phyloP scores from a whole-genome alignment of 129 eudicot species.

The Chrysanthemum seticuspe region DNA sequence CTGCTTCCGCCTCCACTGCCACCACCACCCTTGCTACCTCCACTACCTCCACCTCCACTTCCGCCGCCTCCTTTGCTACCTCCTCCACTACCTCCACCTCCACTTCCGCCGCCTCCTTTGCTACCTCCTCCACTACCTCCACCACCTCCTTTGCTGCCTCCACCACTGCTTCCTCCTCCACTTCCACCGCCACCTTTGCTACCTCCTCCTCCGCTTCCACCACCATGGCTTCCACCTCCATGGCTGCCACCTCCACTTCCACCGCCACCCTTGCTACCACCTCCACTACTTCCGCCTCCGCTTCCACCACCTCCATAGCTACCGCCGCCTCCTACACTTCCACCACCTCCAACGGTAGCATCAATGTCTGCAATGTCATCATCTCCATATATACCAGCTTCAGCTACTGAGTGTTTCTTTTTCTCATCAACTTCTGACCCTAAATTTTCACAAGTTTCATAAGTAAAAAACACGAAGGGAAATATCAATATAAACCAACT shows the following conservation, averaged over 20 bases:
- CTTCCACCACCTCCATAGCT: neutral
- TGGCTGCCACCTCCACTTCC: neutral
- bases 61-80: neutral
- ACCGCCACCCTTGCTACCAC: neutral
- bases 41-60: neutral
- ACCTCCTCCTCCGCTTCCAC: neutral
- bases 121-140: neutral
- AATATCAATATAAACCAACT: neutral
- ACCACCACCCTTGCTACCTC: neutral
- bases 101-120: neutral
- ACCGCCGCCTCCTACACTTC: neutral
- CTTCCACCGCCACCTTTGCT: neutral
- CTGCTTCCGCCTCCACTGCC: neutral
- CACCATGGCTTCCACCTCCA: neutral
- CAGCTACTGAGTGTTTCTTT: constrained; percentile 17
- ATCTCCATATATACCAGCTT: neutral
- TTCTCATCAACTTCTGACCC: constrained; percentile 21
- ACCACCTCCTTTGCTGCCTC: neutral
- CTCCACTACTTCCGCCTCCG: neutral
- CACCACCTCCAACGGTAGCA: neutral
- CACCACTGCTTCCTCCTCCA: neutral
- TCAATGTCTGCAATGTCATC: constrained; percentile 8
- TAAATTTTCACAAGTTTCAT: constrained; percentile 19
- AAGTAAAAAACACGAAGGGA: neutral
- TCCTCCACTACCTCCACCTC: neutral